phyloP scores from a whole-genome alignment of 2,329 filamentous ascomycete species.

The Colletotrichum caudatum region DNA sequence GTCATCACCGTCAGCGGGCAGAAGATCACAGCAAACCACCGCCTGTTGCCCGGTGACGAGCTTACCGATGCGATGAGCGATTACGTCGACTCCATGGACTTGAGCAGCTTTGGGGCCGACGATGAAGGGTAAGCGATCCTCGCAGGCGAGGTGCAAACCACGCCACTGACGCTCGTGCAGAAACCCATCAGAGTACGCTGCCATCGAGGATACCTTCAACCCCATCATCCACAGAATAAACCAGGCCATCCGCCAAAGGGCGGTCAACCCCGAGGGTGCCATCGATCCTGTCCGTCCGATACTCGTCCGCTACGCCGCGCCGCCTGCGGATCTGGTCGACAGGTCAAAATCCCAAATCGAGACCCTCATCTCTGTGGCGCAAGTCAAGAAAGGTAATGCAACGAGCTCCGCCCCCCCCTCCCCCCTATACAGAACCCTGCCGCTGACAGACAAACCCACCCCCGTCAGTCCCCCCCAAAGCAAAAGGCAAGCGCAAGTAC shows the following conservation, averaged over 20 bases:
- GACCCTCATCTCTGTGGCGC: slow-evolving; percentile 74
- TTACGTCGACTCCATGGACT: slow-evolving; percentile 93
- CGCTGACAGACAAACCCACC: slow-evolving; percentile 41
- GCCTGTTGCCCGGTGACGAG: slow-evolving; percentile 81
- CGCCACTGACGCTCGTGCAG: slow-evolving; percentile 46
- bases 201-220: slow-evolving; percentile 85
- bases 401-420: too few relatives aligned
- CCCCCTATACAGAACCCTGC: background rate
- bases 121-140: slow-evolving; percentile 76
- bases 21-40: slow-evolving; percentile 78
- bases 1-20: slow-evolving; percentile 90
- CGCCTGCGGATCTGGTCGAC: slow-evolving; percentile 74
- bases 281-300: slow-evolving; percentile 72
- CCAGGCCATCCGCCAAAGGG: slow-evolving; percentile 85
- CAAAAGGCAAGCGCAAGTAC: slow-evolving; percentile 77
- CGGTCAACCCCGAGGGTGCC: slow-evolving; percentile 76
- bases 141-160: too few relatives aligned
- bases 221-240: slow-evolving; percentile 90
- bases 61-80: slow-evolving; percentile 86
- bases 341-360: slow-evolving; percentile 70
- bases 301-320: slow-evolving; percentile 78
- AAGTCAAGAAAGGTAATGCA: slow-evolving; percentile 81
- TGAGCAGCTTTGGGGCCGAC: slow-evolving; percentile 77
- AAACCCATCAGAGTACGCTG: slow-evolving; percentile 74
- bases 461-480: slow-evolving; percentile 77